phyloP scores from a whole-genome alignment of 2,329 filamentous ascomycete species.

The Epichloe sp. region DNA sequence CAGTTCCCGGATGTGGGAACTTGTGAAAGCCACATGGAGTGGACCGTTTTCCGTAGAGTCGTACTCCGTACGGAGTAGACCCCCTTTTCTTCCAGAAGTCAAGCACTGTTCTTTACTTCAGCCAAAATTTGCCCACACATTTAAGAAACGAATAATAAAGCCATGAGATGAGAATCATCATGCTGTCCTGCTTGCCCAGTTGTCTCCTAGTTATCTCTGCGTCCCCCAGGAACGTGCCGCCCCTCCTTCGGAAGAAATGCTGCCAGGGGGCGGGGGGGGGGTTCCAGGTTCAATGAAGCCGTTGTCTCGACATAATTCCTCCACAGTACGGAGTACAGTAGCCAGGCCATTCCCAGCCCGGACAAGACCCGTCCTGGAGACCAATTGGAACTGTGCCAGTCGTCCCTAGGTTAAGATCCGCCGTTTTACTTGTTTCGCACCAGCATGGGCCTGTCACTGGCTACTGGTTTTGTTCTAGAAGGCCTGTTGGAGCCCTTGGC shows the following conservation, averaged over 20 bases:
- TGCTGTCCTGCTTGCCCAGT: too few relatives aligned
- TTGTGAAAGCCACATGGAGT: background rate
- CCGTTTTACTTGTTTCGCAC: conserved; percentile 2
- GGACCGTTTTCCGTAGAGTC: background rate
- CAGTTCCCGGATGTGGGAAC: conserved; percentile 3
- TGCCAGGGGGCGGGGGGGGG: too few relatives aligned
- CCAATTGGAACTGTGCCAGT: conserved; percentile 1
- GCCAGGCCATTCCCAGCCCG: too few relatives aligned
- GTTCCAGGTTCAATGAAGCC: too few relatives aligned
- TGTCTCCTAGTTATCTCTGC: too few relatives aligned
- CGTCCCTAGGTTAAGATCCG: background rate
- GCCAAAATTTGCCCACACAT: too few relatives aligned
- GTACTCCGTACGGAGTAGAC: background rate
- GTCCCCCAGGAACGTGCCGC: background rate
- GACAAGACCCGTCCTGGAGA: background rate
- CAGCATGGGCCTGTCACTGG: conserved; percentile 3
- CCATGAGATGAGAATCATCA: too few relatives aligned
- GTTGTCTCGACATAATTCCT: too few relatives aligned
- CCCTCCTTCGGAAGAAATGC: background rate
- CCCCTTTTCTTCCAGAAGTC: background rate
- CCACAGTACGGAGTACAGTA: too few relatives aligned
- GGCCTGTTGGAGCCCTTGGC: conserved; percentile 1
- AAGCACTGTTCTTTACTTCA: too few relatives aligned
- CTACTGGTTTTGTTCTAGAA: conserved; percentile 4
- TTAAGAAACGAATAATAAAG: too few relatives aligned